These are phyloP conservation scores for Chaetomium strumarium DNA, from an alignment of 2,329 filamentous ascomycete genomes.

Conservation along the genomic window DNA sequence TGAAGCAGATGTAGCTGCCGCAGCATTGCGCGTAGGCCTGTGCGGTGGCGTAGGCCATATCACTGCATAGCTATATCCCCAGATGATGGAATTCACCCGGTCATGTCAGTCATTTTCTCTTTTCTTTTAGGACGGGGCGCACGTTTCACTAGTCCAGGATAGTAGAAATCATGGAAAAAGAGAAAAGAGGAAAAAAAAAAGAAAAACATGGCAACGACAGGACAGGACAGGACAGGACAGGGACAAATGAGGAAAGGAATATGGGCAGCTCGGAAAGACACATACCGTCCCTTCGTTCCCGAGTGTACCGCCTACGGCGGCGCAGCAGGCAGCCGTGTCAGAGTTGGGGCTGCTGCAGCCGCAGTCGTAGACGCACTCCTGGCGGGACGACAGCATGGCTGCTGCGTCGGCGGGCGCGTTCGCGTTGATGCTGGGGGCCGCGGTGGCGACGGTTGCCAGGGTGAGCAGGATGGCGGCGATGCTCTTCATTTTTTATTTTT, in stretches of 20 bases:
- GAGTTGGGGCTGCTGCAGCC: not conserved
- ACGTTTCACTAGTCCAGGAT: not conserved
- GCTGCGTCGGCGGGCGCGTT: not conserved
- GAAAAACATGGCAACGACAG: not conserved
- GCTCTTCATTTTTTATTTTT: not conserved
- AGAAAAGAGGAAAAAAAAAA: not conserved
- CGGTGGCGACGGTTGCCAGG: not conserved
- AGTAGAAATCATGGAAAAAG: not conserved
- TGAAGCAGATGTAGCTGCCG: not conserved
- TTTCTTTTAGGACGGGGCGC: too few relatives aligned
- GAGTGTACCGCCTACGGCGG: not conserved
- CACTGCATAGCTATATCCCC: not conserved
- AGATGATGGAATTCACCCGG: not conserved
- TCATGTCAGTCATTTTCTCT: too few relatives aligned
- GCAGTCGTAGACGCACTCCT: not conserved
- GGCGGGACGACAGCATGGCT: not conserved
- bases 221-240: not conserved
- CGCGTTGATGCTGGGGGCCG: not conserved
- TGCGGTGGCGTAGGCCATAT: not conserved
- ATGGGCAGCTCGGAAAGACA: not conserved
- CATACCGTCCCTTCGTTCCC: not conserved
- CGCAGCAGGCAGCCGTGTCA: not conserved
- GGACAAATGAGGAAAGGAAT: too few relatives aligned
- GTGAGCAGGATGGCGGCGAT: not conserved
- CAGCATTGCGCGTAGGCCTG: not conserved